Evolutionary conservation across 2,329 filamentous ascomycete species (phyloP), one percentile per base, ranked within the genome.

Genomic region (Penicillium hesseltinei): DNA sequence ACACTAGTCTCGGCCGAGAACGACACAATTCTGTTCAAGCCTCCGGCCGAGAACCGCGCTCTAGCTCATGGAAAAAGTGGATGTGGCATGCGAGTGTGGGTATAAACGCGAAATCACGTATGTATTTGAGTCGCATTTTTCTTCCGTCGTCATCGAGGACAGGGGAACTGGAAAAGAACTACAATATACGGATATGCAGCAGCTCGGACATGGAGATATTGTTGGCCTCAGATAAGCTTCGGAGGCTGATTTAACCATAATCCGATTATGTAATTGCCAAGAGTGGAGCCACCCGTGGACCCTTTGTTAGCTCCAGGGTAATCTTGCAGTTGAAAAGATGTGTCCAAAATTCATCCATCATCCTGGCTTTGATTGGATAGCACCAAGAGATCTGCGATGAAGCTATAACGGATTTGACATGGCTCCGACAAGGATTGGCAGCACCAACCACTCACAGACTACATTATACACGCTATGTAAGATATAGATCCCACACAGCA

Each of bases 291-390:
- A n/a, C 15, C 21, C 39, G 19, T 2, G 19, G 40, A 25, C 40
- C 17, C 25, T 5, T 29, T 29, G n/a, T 19, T 45, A 45, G 43
- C 25, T 15, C 27, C 11, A 45, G 17, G 3, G 25, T 13, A 29
- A 44, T 29, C 25, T 29, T 17, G 9, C 9, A 54, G 47, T 27
- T 21, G 35, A 56, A 29, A 15, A 50, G 57, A 56, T 57, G 44
- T 39, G 51, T 54, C 60, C n/a, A 46, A 54, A 51, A 29, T 21
- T 29, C 35, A 40, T 52, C 11, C 35, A 31, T 39, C 17, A 44
- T 19, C 15, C 25, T 33, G 5, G 3, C 15, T 13, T n/a, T 39
- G n/a, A 52, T 52, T 56, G 27, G 48, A 5, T 27, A 17, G 2
- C 3, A 46, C 17, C 1, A 19, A 27, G 15, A 21, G 21, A 40